phyloP scores from a whole-genome alignment of 2,329 filamentous ascomycete genomes.

The Xylaria sp. region DNA sequence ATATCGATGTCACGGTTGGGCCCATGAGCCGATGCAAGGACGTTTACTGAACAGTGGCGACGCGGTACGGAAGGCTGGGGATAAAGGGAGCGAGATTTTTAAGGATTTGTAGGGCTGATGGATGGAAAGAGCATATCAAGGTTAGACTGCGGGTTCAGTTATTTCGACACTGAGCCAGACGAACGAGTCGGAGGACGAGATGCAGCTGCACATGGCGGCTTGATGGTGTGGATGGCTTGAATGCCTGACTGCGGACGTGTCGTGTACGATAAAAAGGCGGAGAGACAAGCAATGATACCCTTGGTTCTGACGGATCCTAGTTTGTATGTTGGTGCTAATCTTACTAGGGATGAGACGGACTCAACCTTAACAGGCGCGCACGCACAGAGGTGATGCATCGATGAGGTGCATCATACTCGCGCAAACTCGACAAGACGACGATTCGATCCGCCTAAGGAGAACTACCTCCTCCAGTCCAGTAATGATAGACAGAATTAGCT shows the following conservation, averaged over 20 bases:
- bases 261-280: conserved; percentile 40
- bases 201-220: neutral
- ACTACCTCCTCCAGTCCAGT: neutral
- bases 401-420: conserved; percentile 19
- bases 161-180: neutral
- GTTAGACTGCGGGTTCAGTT: conserved; percentile 28
- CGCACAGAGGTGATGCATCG: conserved; percentile 1
- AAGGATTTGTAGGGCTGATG: conserved; percentile 13
- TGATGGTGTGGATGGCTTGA: conserved; percentile 17
- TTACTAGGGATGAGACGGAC: conserved; percentile 25
- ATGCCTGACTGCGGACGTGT: conserved; percentile 16
- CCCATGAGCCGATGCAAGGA: conserved; percentile 20
- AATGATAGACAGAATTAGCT: neutral
- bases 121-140: conserved; percentile 17
- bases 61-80: conserved; percentile 8
- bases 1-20: conserved; percentile 7
- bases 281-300: conserved; percentile 45
- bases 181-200: conserved; percentile 9
- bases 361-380: conserved; percentile 14
- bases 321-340: conserved; percentile 7
- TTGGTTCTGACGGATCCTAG: conserved; percentile 30
- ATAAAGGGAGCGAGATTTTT: neutral
- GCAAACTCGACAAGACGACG: neutral
- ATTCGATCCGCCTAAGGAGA: neutral
- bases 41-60: conserved; percentile 10